These are phyloP conservation scores for Pelargonium myrrhifolium DNA, from an alignment of 441 rosid genomes.

Conservation along the genomic window DNA sequence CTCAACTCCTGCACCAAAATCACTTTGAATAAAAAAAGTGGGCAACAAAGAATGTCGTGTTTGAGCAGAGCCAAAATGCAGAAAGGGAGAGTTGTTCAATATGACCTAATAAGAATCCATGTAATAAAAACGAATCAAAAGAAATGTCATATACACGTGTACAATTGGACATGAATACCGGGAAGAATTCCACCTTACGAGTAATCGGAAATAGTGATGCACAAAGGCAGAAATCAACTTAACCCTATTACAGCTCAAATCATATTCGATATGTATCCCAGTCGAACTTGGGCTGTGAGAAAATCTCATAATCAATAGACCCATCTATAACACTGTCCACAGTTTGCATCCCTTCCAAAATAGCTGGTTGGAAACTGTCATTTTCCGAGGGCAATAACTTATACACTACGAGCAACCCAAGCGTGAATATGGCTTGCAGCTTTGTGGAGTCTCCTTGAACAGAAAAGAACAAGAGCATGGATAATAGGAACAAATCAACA, in stretches of 20 bases:
- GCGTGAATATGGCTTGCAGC: constrained; percentile 93
- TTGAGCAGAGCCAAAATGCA: not conserved
- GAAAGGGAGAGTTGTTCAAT: not conserved
- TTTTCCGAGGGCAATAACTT: constrained; percentile 73
- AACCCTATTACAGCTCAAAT: constrained; percentile 18
- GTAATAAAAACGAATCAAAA: not conserved
- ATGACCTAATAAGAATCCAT: not conserved
- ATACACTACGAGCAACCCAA: constrained; percentile 71
- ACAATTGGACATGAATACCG: not conserved
- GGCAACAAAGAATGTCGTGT: no score
- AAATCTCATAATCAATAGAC: constrained; percentile 79
- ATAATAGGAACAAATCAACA: constrained; percentile 65
- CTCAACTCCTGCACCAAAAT: no score
- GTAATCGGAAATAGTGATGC: not conserved
- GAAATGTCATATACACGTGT: constrained; percentile 7
- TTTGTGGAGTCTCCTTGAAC: constrained; percentile 86
- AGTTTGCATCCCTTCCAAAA: constrained; percentile 62
- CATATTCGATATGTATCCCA: constrained; percentile 65
- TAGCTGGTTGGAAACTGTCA: constrained; percentile 52
- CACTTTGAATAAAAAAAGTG: no score
- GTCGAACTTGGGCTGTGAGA: constrained; percentile 77
- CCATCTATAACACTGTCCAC: constrained; percentile 74
- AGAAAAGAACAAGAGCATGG: constrained; percentile 81
- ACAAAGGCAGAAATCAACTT: constrained; percentile 15
- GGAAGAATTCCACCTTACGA: not conserved